These are phyloP conservation scores for Escallonia rubra DNA, from an alignment of 129 eudicot species.

Conservation along the genomic window DNA sequence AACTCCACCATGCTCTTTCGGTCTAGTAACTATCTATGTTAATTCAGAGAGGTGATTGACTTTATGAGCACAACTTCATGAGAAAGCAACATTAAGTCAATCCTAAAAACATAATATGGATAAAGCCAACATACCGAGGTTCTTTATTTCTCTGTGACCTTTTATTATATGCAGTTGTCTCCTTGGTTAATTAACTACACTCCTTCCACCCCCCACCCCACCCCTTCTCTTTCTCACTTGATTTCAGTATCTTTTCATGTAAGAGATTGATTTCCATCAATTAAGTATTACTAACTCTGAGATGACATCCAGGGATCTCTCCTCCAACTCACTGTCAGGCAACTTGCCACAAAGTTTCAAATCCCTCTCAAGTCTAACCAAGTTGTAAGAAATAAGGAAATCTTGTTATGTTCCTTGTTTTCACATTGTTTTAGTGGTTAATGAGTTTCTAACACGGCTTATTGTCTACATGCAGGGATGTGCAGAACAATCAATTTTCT, in stretches of 20 bases:
- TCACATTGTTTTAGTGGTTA: neutral
- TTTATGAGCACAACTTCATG: too few species aligned
- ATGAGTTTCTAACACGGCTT: neutral
- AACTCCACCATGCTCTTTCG: too few species aligned
- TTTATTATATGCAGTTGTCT: too few species aligned
- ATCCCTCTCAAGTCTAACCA: constrained; percentile 37
- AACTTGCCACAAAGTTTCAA: constrained; percentile 52
- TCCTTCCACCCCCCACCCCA: neutral
- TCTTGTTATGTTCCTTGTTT: constrained; percentile 1
- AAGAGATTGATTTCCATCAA: too few species aligned
- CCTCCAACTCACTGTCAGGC: constrained; percentile 48
- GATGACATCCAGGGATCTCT: constrained; percentile 51
- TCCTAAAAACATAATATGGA: too few species aligned
- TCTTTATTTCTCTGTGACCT: too few species aligned
- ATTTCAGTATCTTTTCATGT: neutral
- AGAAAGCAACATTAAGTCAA: too few species aligned
- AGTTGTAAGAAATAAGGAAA: constrained; percentile 36
- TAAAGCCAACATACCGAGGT: too few species aligned
- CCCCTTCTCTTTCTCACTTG: neutral
- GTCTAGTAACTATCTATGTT: too few species aligned
- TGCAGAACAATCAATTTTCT: constrained; percentile 57
- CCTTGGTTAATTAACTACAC: too few species aligned
- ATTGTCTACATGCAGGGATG: constrained; percentile 31
- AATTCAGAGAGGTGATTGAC: too few species aligned
- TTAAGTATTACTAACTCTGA: neutral